Conservation (phyloP, 2,329 filamentous ascomycete species). For the Pseudogymnoascus sp. region DNA sequence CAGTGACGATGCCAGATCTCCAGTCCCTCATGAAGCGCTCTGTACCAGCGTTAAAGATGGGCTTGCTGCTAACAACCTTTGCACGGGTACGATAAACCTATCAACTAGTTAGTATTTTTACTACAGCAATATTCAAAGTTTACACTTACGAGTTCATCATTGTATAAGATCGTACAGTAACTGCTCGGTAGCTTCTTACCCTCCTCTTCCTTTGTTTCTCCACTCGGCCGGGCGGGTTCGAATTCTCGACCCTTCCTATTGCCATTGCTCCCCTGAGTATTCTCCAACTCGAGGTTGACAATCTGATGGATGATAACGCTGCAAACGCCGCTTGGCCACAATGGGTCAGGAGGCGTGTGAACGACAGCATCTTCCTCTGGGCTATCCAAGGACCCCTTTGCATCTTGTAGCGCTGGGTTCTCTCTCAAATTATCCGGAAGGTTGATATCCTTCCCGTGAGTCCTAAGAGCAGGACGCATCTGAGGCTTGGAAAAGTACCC, state of each 20-base stretch:
- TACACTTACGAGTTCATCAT: conserved; percentile 62
- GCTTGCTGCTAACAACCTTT: conserved; percentile 88
- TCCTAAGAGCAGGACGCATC: conserved; percentile 74
- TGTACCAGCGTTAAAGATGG: conserved; percentile 94
- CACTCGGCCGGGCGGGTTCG: conserved; percentile 75
- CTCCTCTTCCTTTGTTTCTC: conserved; percentile 79
- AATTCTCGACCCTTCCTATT: conserved; percentile 79
- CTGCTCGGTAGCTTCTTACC: conserved; percentile 73
- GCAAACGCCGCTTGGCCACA: conserved; percentile 87
- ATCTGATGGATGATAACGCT: conserved; percentile 88
- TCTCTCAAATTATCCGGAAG: conserved; percentile 67
- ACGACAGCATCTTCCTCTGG: conserved; percentile 74
- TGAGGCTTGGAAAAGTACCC: conserved; percentile 90
- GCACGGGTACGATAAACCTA: conserved; percentile 82
- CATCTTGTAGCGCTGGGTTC: conserved; percentile 71
- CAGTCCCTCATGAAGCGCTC: conserved; percentile 91
- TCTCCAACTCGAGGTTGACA: conserved; percentile 85
- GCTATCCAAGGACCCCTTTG: conserved; percentile 69
- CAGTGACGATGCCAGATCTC: conserved; percentile 75
- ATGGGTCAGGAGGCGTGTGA: conserved; percentile 86
- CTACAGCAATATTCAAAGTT: neutral
- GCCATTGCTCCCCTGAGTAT: conserved; percentile 75
- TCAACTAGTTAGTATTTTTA: conserved; percentile 16
- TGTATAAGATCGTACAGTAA: conserved; percentile 87
- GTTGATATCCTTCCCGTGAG: conserved; percentile 73